Conservation (phyloP, 768 basidiomycete genomes). For the Austroboletus festivus region DNA sequence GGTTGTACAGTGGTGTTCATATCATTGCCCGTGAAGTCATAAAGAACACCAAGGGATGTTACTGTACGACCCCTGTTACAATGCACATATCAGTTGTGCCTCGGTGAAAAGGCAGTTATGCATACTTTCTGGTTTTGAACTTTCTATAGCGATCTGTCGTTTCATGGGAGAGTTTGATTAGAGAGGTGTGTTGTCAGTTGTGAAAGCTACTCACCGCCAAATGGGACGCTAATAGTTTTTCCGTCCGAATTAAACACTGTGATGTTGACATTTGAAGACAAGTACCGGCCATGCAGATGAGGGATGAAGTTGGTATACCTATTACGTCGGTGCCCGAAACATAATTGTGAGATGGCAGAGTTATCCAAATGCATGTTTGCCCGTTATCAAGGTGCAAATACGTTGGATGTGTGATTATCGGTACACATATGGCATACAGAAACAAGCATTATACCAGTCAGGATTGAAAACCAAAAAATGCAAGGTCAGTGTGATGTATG, state of each 20-base stretch:
- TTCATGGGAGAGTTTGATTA: neutral
- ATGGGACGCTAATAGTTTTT: conserved; percentile 37
- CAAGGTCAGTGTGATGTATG: conserved; percentile 2
- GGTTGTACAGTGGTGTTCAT: conserved; percentile 71
- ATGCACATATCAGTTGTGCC: neutral
- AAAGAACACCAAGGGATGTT: conserved; percentile 63
- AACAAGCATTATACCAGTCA: no score
- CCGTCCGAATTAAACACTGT: conserved; percentile 50
- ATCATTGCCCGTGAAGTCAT: conserved; percentile 70
- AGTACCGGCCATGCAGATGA: conserved; percentile 64
- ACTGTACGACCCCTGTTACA: conserved; percentile 45
- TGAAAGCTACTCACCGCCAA: conserved; percentile 38
- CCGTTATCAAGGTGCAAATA: no score
- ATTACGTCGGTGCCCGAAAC: no score
- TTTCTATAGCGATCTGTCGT: conserved; percentile 58
- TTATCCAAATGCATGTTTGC: no score
- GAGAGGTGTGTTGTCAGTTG: neutral
- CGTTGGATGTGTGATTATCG: no score
- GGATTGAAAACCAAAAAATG: neutral
- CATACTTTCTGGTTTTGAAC: conserved; percentile 71
- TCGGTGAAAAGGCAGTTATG: neutral
- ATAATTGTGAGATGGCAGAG: no score
- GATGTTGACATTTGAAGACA: conserved; percentile 86
- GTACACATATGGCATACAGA: no score
- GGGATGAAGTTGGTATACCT: conserved; percentile 68